Base-by-base conservation (phyloP, 495 filamentous ascomycete species). In the Aspergillus sclerotioniger region DNA sequence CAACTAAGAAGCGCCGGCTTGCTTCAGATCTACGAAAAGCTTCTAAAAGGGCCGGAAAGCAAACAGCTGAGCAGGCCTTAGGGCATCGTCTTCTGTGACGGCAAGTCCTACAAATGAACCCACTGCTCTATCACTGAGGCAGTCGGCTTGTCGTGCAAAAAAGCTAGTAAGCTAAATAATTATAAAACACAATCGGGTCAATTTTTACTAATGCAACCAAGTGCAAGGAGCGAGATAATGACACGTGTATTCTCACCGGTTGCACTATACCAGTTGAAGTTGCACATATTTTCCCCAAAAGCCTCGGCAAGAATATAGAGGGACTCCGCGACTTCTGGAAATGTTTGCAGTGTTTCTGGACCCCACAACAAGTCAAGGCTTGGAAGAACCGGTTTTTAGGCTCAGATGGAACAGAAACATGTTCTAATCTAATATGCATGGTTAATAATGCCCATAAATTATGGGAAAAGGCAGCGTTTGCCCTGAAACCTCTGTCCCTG, bases 391-490 rank as follows among this genome's bases (percentile, higher is more conserved):
- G 47, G 8, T 3, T 56, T 8, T 19, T 56, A 10, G 53, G 53
- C 21, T 21, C 41, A 16, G 6, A 56, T 1, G 41, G 41, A 5
- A n/a, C 20, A 32, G 53, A 56, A 15, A 31, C 31, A 6, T 32
- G 19, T 37, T n/a, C 9, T n/a, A 56, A 56, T 16, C 20, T 56
- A 3, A 29, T 56, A 21, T 47, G 41, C 53, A 7, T 56, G 25
- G n/a, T 20, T 3, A 32, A 29, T 25, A 19, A 4, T 16, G 41
- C 43, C 39, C 53, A 48, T 19, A 33, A 56, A 16, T 20, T 56
- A 2, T 56, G 53, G 53, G 53, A 32, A 6, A 47, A 15, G 28
- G 53, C 53, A 16, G 8, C 25, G 20, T 47, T 56, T 56, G 53
- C 53, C n/a, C 46, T 56, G 3, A 31, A 43, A 6, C 51, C 51